Base-by-base conservation (phyloP, 352 stramenopile species). In the Pythium scleroteichum region DNA sequence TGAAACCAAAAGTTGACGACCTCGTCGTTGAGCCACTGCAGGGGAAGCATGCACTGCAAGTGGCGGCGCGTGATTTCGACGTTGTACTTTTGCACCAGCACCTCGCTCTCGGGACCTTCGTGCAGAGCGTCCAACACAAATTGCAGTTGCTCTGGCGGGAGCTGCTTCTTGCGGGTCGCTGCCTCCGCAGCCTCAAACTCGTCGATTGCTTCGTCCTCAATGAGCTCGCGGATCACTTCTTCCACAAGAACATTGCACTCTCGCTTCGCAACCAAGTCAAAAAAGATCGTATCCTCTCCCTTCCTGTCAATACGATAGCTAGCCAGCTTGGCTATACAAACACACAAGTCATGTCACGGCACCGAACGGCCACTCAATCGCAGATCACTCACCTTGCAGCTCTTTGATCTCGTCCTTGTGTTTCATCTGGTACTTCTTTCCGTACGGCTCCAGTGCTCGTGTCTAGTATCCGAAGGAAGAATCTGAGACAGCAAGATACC, bases 1-100 rank as follows among this genome's bases (percentile, higher is more conserved):
- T 94, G 75, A 61, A 92, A 86, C 62, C 84, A 95, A 78, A 95
- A 95, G 59, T 95, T 95, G 59, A 95, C 92, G 50, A 94, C 66
- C 32, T 73, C 86, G 48, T 95, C 86, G 54, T 95, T 95, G 29
- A 95, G 66, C 86, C 86, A 95, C 46, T 73, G 66, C 24, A 68
- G 41, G 9, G 84, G 84, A 17, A 86, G 69, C 35, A 95, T 67
- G 39, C 82, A 90, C 55, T 92, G 82, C 60, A 95, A 59, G 35
- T 88, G 76, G 44, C 73, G 71, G 7, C 86, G 82, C 13, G 79
- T 90, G 58, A 95, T 87, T 32, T 88, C 80, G 17, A 93, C 81
- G 27, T 91, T 88, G 68, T 83, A 95, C 61, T 95, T 95, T 40
- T 86, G 67, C 24, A 91, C 79, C 14, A 95, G 62, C 17, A 95